Percentiles rank a stretch among this genome's conserved stretches.
These are phyloP conservation scores for Cucumis melo DNA, from an alignment of 306 rosid species.

Conservation along the genomic window DNA sequence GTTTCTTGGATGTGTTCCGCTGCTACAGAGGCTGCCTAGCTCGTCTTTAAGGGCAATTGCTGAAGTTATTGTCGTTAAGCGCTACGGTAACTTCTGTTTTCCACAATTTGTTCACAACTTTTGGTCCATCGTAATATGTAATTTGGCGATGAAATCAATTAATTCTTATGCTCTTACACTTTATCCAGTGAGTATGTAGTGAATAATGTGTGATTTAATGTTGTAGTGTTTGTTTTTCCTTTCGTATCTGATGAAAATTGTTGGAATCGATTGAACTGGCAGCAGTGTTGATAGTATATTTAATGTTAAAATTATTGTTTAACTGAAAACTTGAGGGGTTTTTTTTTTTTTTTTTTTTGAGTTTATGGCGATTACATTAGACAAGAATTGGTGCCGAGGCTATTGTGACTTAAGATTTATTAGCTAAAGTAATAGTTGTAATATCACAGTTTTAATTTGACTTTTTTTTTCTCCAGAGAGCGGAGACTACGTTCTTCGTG, in stretches of 20 bases:
- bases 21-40: constrained; percentile 73
- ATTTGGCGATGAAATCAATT: neutral
- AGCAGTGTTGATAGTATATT: neutral
- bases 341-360: neutral
- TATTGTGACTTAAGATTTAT: neutral
- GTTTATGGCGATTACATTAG: neutral
- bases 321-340: neutral
- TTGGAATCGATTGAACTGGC: neutral
- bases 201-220: neutral
- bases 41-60: constrained; percentile 55
- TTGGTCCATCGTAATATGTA: neutral
- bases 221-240: neutral
- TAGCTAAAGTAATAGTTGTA: neutral
- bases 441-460: neutral
- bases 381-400: neutral
- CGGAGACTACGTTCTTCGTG: constrained; percentile 60
- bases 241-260: neutral
- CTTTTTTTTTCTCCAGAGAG: constrained; percentile 26
- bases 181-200: neutral
- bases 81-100: constrained; percentile 29
- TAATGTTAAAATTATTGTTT: neutral
- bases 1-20: constrained; percentile 66
- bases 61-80: constrained; percentile 35
- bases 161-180: neutral
- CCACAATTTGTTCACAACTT: neutral